phyloP scores from a whole-genome alignment of 2,329 filamentous ascomycete genomes.

The Pseudogymnoascus sp. region DNA sequence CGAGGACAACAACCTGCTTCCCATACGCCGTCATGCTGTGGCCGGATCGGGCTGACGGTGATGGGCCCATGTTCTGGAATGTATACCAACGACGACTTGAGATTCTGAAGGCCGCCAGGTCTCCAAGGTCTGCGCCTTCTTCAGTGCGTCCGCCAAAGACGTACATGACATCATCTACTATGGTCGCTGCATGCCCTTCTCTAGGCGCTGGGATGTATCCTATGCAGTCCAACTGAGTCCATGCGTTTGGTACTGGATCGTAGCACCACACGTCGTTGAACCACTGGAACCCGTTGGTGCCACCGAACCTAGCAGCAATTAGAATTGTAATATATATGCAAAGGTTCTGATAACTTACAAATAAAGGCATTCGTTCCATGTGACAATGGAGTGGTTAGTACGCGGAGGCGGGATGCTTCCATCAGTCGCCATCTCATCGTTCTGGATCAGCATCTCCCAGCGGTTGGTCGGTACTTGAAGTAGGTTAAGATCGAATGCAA shows the following conservation, averaged over 20 bases:
- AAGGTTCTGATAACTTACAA: conserved; percentile 51
- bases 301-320: conserved; percentile 64
- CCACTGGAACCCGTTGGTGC: conserved; percentile 92
- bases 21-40: conserved; percentile 96
- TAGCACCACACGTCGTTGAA: conserved; percentile 99
- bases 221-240: conserved; percentile 89
- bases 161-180: conserved; percentile 99
- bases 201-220: conserved; percentile 91
- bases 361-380: conserved; percentile 87
- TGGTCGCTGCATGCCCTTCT: conserved; percentile 86
- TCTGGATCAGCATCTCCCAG: conserved; percentile 87
- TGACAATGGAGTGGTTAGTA: conserved; percentile 91
- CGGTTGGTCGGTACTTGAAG: conserved; percentile 83
- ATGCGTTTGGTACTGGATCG: conserved; percentile 72
- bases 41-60: conserved; percentile 84
- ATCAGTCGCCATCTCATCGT: conserved; percentile 47
- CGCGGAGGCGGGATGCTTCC: conserved; percentile 74
- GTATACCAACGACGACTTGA: conserved; percentile 92
- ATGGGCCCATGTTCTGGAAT: conserved; percentile 98
- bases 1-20: conserved; percentile 86
- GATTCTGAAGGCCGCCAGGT: conserved; percentile 79
- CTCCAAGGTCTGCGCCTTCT: conserved; percentile 84
- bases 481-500: conserved; percentile 92
- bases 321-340: conserved; percentile 14
- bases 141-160: conserved; percentile 94